A percentile compares a stretch with the other conserved stretches of the same genome.
Conservation (phyloP, 768 basidiomycete genomes). For the Suillus decipiens region DNA sequence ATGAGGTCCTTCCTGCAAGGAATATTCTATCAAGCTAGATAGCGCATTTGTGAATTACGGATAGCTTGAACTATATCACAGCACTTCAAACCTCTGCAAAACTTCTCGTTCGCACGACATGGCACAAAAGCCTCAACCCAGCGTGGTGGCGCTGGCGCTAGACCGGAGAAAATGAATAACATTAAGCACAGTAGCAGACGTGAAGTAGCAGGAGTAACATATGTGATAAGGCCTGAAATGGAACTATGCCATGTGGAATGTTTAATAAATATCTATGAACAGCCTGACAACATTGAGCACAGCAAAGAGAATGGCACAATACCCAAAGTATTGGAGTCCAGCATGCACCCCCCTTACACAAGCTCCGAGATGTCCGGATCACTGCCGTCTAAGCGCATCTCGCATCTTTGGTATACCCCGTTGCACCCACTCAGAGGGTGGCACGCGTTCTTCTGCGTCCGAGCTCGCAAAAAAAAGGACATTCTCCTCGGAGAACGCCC, state of each 20-base stretch:
- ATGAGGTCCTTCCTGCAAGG: not conserved
- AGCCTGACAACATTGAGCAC: not conserved
- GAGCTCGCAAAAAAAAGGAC: constrained; percentile 49
- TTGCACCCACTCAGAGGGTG: constrained; percentile 59
- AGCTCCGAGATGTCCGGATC: not conserved
- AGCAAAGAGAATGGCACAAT: not conserved
- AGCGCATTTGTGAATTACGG: not conserved
- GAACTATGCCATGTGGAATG: not conserved
- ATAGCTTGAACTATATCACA: not conserved
- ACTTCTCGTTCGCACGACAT: constrained; percentile 2
- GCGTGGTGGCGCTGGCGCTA: not conserved
- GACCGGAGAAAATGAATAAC: not conserved
- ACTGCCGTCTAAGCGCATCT: constrained; percentile 18
- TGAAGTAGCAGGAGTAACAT: not conserved
- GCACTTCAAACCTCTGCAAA: not conserved
- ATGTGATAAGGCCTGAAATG: not conserved
- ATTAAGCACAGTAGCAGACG: not conserved
- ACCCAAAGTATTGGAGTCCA: not conserved
- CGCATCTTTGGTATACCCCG: constrained; percentile 50
- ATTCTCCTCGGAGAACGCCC: constrained; percentile 64
- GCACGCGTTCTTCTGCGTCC: constrained; percentile 32
- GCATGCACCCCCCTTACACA: not conserved
- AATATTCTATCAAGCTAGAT: not conserved
- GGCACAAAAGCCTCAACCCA: not conserved
- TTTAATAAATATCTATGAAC: not conserved